Percentiles rank a stretch among this genome's conserved stretches.
These are phyloP conservation scores for Marasmius fiardii DNA, from an alignment of 1,284 basidiomycete genomes.

Conservation along the genomic window DNA sequence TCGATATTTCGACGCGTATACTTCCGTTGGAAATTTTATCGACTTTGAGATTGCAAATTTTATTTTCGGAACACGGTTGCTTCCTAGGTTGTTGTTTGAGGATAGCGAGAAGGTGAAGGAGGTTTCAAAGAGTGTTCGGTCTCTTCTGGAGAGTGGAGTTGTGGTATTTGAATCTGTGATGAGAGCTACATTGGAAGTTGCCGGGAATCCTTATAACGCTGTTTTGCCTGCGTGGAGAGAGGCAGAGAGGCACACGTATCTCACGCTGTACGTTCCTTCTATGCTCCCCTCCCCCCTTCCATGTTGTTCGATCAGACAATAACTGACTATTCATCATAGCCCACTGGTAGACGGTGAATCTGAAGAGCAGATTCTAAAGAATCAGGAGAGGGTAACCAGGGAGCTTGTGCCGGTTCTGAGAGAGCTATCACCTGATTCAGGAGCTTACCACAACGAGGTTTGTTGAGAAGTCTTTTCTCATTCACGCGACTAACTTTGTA, in stretches of 20 bases:
- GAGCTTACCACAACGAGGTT: conserved; percentile 19
- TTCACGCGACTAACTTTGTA: not conserved
- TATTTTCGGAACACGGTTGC: conserved; percentile 11
- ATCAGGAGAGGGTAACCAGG: conserved; percentile 9
- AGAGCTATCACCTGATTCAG: conserved; percentile 10
- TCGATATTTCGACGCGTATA: not conserved
- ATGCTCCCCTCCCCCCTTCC: not conserved
- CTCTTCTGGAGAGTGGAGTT: conserved; percentile 12
- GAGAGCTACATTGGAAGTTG: conserved; percentile 11
- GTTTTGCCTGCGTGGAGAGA: conserved; percentile 18
- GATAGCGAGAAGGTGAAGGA: conserved; percentile 2
- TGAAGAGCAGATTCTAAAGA: not conserved
- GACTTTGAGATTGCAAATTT: conserved; percentile 4
- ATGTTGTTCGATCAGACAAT: not conserved
- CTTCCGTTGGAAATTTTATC: not conserved
- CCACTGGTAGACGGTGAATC: conserved; percentile 1
- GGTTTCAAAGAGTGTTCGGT: conserved; percentile 8
- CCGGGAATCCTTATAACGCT: conserved; percentile 17
- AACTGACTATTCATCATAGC: not conserved
- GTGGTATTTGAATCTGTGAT: conserved; percentile 12
- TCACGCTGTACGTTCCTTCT: conserved; percentile 9
- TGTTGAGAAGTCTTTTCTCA: not conserved
- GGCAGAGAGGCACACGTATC: conserved; percentile 8
- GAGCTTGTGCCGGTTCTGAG: conserved; percentile 9
- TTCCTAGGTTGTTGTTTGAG: conserved; percentile 13